Base-by-base conservation (phyloP, 257 asterid species). In the Vinca minor region DNA sequence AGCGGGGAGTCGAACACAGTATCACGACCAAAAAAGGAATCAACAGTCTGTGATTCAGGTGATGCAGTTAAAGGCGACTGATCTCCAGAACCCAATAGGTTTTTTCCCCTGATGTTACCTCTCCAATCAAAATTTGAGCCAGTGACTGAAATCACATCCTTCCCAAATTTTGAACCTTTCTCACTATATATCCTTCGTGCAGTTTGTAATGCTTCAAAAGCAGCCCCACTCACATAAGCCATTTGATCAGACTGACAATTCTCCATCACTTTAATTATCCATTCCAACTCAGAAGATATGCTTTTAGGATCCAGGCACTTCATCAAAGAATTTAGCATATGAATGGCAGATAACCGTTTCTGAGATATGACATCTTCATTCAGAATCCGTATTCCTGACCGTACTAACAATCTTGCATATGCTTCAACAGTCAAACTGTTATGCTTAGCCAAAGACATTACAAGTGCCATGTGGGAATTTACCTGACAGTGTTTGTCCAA, bases 171-270 rank as follows among this genome's bases (percentile, higher is more conserved):
- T 20, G 79, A 71, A 55, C 84, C 76, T 61, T 73, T 81, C 31
- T 82, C 92, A 18, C 71, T 65, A 57, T 63, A 77, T 39, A 89
- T 85, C 70, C 73, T 87, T 79, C 76, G 82, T 62, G 95, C 98
- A 42, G 75, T 74, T 69, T 83, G 96, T 42, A 87, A 57, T 23
- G 91, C 87, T 83, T 89, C 98, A 75, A 82, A 89, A 71, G 96
- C 98, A 74, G 98, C 98, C 60, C 91, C 91, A 26, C 85, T 71
- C 45, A 92, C 94, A 79, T 81, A 89, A 35, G 86, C 87, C 89
- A 89, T 85, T 63, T 87, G 82, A 71, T 84, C 96, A 55, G 75
- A 74, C 71, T 87, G 97, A 58, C 95, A 92, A 59, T 71, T 84
- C 72, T 89, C 95, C 94, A 92, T 87, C 71, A 82, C 98, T 78